Conservation (phyloP, 2,329 filamentous ascomycete species). For the Neopestalotiopsis sp. region DNA sequence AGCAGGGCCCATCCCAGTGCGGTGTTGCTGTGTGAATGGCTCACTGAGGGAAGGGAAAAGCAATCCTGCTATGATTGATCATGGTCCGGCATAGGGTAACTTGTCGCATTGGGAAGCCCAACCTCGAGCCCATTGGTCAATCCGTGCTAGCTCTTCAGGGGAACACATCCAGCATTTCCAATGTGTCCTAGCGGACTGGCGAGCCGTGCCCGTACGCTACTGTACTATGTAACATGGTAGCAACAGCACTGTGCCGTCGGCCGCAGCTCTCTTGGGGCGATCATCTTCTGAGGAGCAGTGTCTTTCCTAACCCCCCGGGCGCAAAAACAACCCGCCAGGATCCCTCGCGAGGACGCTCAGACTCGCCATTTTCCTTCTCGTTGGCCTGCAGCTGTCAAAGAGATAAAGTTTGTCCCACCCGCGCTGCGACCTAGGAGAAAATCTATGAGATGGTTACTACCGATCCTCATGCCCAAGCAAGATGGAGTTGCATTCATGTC, state of each 20-base stretch:
- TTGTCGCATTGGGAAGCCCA: background rate
- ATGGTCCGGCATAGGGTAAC: background rate
- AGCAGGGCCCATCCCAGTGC: background rate
- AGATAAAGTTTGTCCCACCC: constrained; percentile 16
- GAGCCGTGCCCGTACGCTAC: background rate
- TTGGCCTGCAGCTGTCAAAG: constrained; percentile 15
- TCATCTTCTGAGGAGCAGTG: background rate
- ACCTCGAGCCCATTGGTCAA: background rate
- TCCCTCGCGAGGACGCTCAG: background rate
- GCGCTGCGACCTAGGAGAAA: constrained; percentile 13
- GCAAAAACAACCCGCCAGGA: background rate
- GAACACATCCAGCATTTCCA: background rate
- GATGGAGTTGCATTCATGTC: background rate
- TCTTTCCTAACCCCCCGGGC: constrained; percentile 7
- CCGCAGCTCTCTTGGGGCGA: background rate
- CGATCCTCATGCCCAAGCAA: background rate
- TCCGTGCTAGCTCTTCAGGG: background rate
- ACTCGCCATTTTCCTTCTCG: constrained; percentile 7
- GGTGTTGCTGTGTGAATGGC: background rate
- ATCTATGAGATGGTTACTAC: constrained; percentile 1
- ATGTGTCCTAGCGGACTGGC: background rate
- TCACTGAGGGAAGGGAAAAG: background rate
- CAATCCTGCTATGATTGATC: constrained; percentile 3
- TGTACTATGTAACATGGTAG: background rate
- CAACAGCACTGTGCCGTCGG: background rate